Conservation (phyloP, 805 yeast genomes). For the Ogataea henricii region DNA sequence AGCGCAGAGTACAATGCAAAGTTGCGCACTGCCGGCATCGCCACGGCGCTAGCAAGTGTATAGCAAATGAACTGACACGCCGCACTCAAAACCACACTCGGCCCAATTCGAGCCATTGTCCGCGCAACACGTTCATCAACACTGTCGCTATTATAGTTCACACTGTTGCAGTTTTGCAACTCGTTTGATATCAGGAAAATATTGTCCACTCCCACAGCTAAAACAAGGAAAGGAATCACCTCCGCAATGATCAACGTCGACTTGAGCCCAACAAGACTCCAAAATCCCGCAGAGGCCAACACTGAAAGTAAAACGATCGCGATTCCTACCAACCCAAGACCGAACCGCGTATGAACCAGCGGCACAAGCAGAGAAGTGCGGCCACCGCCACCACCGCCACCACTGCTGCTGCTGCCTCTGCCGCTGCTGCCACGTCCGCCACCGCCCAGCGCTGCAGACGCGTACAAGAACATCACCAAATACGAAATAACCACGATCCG, state of each 20-base stretch:
- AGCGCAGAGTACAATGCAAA: constrained; percentile 91
- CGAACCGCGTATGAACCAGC: constrained; percentile 59
- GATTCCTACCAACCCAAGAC: constrained; percentile 84
- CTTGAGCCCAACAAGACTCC: constrained; percentile 73
- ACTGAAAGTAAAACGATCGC: constrained; percentile 80
- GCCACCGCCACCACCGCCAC: not conserved
- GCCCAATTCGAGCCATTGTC: constrained; percentile 77
- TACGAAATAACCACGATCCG: constrained; percentile 73
- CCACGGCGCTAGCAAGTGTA: constrained; percentile 72
- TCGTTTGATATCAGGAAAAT: constrained; percentile 86
- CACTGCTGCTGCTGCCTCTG: constrained; percentile 4
- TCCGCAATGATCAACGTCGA: constrained; percentile 94
- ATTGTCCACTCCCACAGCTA: constrained; percentile 97
- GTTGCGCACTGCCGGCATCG: constrained; percentile 95
- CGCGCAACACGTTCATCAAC: constrained; percentile 61
- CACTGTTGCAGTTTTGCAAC: constrained; percentile 53
- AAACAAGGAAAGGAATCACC: constrained; percentile 88
- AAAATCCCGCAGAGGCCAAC: constrained; percentile 77
- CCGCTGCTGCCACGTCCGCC: constrained; percentile 34
- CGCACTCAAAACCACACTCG: constrained; percentile 80
- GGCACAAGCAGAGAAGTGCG: constrained; percentile 11
- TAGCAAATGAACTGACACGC: constrained; percentile 80
- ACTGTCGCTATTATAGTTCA: constrained; percentile 39
- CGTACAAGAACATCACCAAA: constrained; percentile 83
- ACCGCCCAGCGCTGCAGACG: constrained; percentile 71